Evolutionary conservation across 1,139 yeast genomes (phyloP), one percentile per base, ranked within the genome.

Genomic region (Protomyces lactucae-debilis): DNA sequence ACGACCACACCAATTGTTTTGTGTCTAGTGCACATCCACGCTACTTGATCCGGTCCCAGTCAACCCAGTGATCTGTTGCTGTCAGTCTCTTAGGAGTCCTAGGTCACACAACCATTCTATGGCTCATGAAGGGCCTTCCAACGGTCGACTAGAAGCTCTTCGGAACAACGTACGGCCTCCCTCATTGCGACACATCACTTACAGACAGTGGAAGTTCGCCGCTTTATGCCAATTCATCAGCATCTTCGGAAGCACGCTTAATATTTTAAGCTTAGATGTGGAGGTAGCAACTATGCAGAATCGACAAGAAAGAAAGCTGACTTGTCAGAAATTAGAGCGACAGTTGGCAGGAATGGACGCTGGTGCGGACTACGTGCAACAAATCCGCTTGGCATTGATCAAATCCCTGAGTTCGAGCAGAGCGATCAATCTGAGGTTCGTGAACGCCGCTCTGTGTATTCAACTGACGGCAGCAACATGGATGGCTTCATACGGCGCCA

Each of bases 401-500:
- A 52, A 43, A 35, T 52, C 63, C 5, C 57, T 59, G 12, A 59
- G 63, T 35, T 52, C 63, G n/a, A 59, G 52, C 35, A 21, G 63
- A 35, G 39, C 63, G 16, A 52, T 59, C 56, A 59, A 39, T 4
- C 21, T 32, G 16, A 57, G 52, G 63, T 59, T 14, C 21, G 55
- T 12, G 8, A 21, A 36, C 28, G 18, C 18, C 35, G 28, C 18
- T 12, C 3, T 9, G 23, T 14, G 4, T 2, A 10, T 4, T 9
- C 55, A 48, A 37, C 51, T 36, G 10, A 18, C 10, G 18, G 16
- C 23, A 59, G 63, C n/a, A 59, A 59, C 32, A 59, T 59, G 63
- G 63, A 59, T 32, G 57, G 52, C 35, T 59, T 59, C 63, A 59
- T 59, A 21, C 57, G 63, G 16, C 37, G 57, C 14, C 63, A 59